A percentile compares a stretch with the other conserved stretches of the same genome.
Evolutionary conservation across 1,284 basidiomycete genomes (phyloP).

Genomic region (Testicularia cyperi): DNA sequence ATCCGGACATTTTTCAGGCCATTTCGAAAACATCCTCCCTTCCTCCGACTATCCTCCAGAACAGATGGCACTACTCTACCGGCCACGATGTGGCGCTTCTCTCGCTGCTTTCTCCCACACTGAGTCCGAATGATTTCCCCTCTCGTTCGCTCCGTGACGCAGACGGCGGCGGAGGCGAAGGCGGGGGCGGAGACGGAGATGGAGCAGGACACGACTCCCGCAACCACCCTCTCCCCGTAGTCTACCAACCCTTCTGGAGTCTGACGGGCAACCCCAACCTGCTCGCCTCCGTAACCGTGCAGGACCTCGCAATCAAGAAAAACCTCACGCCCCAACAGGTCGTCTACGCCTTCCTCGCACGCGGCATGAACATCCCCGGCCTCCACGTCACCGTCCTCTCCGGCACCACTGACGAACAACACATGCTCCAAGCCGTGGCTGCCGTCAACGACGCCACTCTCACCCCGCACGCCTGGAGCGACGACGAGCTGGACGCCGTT

Average conservation of each 20-base stretch:
- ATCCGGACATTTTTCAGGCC: constrained; percentile 47
- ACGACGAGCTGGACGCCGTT: constrained; percentile 36
- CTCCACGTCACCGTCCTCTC: constrained; percentile 42
- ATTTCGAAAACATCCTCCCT: constrained; percentile 34
- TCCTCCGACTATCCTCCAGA: constrained; percentile 47
- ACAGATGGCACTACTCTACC: constrained; percentile 54
- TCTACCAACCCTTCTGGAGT: constrained; percentile 58
- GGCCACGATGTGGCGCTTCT: constrained; percentile 57
- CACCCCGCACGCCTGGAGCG: constrained; percentile 7
- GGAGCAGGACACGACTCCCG: no score
- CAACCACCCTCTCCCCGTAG: no score
- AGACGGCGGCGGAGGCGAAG: not conserved
- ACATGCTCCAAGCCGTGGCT: constrained; percentile 50
- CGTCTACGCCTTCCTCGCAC: constrained; percentile 46
- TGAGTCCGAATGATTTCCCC: constrained; percentile 55
- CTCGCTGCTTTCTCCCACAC: constrained; percentile 37
- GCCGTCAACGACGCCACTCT: constrained; percentile 27
- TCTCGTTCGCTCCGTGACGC: constrained; percentile 9
- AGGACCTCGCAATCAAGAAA: constrained; percentile 18
- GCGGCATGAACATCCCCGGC: constrained; percentile 47
- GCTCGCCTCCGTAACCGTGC: constrained; percentile 30
- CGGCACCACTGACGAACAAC: constrained; percentile 41
- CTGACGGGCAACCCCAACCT: constrained; percentile 52
- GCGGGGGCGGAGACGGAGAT: no score
- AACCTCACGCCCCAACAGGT: constrained; percentile 45